These are phyloP conservation scores for Quercus glauca DNA, from an alignment of 306 rosid genomes.

Conservation along the genomic window DNA sequence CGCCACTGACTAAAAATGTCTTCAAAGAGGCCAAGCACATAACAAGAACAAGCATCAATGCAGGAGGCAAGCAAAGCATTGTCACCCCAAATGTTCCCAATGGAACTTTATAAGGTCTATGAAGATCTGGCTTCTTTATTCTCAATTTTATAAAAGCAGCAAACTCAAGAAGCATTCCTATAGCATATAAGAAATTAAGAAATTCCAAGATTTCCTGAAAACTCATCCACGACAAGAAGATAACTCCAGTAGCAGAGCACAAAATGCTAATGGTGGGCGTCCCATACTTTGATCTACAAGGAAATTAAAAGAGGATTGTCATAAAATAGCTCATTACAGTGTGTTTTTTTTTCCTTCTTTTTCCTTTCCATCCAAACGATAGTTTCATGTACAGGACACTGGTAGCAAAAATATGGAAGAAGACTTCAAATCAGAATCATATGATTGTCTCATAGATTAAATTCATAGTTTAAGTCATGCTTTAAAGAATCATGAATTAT, in stretches of 20 bases:
- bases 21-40: conserved; percentile 77
- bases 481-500: not conserved
- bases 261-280: conserved; percentile 83
- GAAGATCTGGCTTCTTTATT: conserved; percentile 63
- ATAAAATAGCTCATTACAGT: conserved; percentile 15
- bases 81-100: conserved; percentile 59
- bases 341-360: not conserved
- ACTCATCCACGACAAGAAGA: conserved; percentile 94
- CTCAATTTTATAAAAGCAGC: conserved; percentile 77
- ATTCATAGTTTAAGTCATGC: not conserved
- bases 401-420: not conserved
- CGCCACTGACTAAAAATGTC: conserved; percentile 64
- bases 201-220: conserved; percentile 86
- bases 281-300: conserved; percentile 69
- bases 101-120: conserved; percentile 85
- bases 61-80: conserved; percentile 76
- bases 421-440: not conserved
- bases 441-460: not conserved
- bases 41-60: conserved; percentile 70
- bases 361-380: not conserved
- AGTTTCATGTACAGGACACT: not conserved
- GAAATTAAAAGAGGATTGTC: conserved; percentile 9
- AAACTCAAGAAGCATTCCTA: conserved; percentile 89
- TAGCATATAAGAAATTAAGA: conserved; percentile 77
- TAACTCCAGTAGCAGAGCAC: conserved; percentile 78